Base-by-base conservation (phyloP, 805 yeast species). In the Scheffersomyces spartinae region DNA sequence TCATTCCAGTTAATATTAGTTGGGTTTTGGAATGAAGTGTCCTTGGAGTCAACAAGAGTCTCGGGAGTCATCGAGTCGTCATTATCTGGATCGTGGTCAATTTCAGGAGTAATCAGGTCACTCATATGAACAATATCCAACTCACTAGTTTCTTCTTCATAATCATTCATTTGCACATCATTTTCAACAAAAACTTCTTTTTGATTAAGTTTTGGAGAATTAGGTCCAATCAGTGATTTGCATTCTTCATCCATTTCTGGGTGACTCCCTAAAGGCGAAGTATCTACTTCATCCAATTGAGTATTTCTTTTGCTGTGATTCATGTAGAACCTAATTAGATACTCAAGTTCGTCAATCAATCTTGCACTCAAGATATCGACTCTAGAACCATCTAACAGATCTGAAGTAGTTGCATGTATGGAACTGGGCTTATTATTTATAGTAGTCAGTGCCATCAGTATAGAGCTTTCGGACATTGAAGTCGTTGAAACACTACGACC, bases 331-430 rank as follows among this genome's bases (percentile, higher is more conserved):
- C 71, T 41, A 4, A 71, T 55, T 24, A 73, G 47, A 33, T 49
- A 64, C 39, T 74, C 79, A 24, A 76, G 65, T 42, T 80, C 86
- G 36, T 73, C 78, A 15, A 77, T 64, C 3, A 80, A 72, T 42
- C 84, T 57, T 3, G 83, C 83, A 45, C 83, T 72, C 29, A 80
- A 47, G 6, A 75, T 53, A 47, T 79, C 88, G 31, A 72, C 61
- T 35, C 72, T 64, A 11, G 37, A 35, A 8, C 51, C 56, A n/a
- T n/a, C n/a, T n/a, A n/a, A n/a, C n/a, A n/a, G n/a, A n/a, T n/a
- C n/a, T n/a, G n/a, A n/a, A n/a, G n/a, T n/a, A n/a, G n/a, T n/a
- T n/a, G n/a, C n/a, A n/a, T n/a, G n/a, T n/a, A n/a, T n/a, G n/a
- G n/a, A n/a, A n/a, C n/a, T n/a, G n/a, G n/a, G n/a, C n/a, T n/a